These are phyloP conservation scores for Ascochyta fabae DNA, from an alignment of 2,329 filamentous ascomycete genomes.

Conservation along the genomic window DNA sequence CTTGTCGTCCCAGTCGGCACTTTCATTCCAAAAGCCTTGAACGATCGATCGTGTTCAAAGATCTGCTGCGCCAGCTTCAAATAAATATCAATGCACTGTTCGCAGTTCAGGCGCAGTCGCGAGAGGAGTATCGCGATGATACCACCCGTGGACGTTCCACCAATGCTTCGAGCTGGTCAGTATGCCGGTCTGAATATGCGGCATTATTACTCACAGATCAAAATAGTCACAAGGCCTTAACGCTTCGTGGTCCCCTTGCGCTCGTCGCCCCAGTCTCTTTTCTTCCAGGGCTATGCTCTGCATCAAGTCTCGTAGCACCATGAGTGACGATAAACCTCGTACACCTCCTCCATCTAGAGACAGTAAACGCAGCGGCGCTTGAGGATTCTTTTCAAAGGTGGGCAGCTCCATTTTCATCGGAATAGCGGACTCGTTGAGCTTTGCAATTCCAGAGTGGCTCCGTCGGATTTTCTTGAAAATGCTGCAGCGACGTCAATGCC, in stretches of 20 bases:
- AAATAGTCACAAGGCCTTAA: conserved; percentile 51
- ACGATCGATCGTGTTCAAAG: conserved; percentile 47
- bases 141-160: conserved; percentile 50
- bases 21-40: conserved; percentile 45
- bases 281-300: conserved; percentile 48
- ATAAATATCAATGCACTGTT: conserved; percentile 49
- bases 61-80: conserved; percentile 46
- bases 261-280: conserved; percentile 42
- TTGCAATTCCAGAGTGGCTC: no score
- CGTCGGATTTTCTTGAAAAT: no score
- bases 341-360: conserved; percentile 51
- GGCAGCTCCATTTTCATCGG: not conserved
- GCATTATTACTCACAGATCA: conserved; percentile 35
- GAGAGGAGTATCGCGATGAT: conserved; percentile 51
- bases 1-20: conserved; percentile 45
- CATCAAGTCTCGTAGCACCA: conserved; percentile 51
- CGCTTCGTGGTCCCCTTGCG: conserved; percentile 33
- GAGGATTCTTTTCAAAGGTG: conserved; percentile 34
- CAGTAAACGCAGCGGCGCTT: conserved; percentile 43
- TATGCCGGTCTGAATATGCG: not conserved
- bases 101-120: conserved; percentile 46
- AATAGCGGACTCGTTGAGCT: not conserved
- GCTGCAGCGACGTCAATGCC: no score
- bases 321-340: conserved; percentile 46
- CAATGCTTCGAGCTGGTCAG: conserved; percentile 29